Evolutionary conservation across 2,329 filamentous ascomycete species (phyloP), one percentile per base, ranked within the genome.

Genomic region (Pseudovirgaria hyperparasitica): DNA sequence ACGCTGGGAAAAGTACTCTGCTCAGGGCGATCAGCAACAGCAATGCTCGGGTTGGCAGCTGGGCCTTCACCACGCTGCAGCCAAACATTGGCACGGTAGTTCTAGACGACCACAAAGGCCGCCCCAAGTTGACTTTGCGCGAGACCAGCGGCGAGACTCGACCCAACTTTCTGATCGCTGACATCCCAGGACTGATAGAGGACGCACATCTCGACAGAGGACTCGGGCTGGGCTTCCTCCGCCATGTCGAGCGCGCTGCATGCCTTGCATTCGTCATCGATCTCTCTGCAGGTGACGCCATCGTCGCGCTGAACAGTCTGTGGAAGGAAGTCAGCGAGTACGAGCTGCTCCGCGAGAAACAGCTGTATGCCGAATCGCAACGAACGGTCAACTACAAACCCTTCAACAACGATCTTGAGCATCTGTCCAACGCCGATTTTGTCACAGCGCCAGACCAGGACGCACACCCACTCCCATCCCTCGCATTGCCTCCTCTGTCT

Each of bases 21-120:
- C 67, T 96, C 10, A 76, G 90, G 11, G 77, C 86, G 3, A 61
- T 98, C 42, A 92, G 77, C 42, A 86, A 86, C 51, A 92, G 82
- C 49, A 77, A 85, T 33, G 82, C 90, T 2, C 72, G 90, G 20
- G 75, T 98, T 4, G 90, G 90, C 21, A 76, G 81, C 50, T 98
- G 90, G 90, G 87, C 85, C 7, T 98, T 98, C 52, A 98, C 90
- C 3, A 98, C 90, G 0, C 65, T 98, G 6, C 78, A 86, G 40
- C 90, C 90, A 3, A 94, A 92, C 41, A 92, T 98, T 29, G 90
- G 90, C 26, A 98, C 90, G 1, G 84, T 98, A 5, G 78, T 96
- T 9, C 69, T 98, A 8, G 90, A 98, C 52, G 72, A 86, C 48
- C 72, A 90, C 58, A 76, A 74, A 31, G 84, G 86, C 3, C 72